These are phyloP conservation scores for Colletotrichum sp. DNA, from an alignment of 2,329 filamentous ascomycete genomes.

Conservation along the genomic window DNA sequence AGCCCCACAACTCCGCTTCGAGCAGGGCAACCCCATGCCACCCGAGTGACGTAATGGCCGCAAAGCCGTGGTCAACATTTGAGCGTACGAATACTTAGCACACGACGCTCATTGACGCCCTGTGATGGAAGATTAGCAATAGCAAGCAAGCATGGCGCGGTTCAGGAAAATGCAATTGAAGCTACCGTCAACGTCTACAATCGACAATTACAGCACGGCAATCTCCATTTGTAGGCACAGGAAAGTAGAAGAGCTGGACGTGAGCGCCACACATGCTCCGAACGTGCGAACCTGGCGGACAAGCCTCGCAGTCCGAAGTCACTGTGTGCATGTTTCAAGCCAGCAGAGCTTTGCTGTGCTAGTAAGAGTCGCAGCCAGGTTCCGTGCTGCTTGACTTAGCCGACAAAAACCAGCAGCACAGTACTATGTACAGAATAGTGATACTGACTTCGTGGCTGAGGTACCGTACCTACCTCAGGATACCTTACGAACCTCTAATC, in stretches of 20 bases:
- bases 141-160: background rate
- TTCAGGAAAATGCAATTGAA: background rate
- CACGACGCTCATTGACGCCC: background rate
- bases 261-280: background rate
- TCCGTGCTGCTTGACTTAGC: background rate
- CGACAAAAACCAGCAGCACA: no score
- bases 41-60: slow-evolving; percentile 5
- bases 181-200: background rate
- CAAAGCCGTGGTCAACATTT: background rate
- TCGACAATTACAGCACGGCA: background rate
- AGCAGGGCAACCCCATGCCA: background rate
- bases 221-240: background rate
- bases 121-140: background rate
- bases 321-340: background rate
- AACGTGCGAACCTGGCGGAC: background rate
- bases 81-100: background rate
- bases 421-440: no score
- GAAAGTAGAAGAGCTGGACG: background rate
- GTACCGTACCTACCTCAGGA: background rate
- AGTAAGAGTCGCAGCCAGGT: background rate
- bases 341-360: background rate
- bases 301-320: background rate
- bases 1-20: background rate
- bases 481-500: background rate
- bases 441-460: background rate